Conservation (phyloP, 306 rosid genomes). For the Abrus pulchellus region DNA sequence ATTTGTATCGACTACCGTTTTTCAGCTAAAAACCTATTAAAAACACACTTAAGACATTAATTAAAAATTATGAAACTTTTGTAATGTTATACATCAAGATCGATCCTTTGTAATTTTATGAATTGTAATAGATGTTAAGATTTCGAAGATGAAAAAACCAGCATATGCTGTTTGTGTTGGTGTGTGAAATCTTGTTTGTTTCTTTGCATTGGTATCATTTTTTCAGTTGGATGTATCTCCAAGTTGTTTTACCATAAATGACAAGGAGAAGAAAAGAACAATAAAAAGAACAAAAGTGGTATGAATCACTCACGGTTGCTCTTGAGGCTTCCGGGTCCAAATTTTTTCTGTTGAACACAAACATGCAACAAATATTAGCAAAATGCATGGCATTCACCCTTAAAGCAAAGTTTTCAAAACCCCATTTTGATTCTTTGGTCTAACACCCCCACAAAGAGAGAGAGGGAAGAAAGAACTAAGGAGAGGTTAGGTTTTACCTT, state of each 20-base stretch:
- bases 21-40: too few relatives aligned
- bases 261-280: not conserved
- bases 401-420: not conserved
- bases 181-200: not conserved
- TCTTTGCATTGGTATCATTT: not conserved
- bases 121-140: too few relatives aligned
- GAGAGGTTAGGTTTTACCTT: conserved; percentile 47
- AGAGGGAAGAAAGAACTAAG: not conserved
- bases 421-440: not conserved
- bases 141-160: too few relatives aligned
- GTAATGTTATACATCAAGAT: too few relatives aligned
- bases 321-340: conserved; percentile 82
- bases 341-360: conserved; percentile 58
- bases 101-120: too few relatives aligned
- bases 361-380: not conserved
- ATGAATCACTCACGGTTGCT: conserved; percentile 72
- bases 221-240: not conserved
- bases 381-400: not conserved
- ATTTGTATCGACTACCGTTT: too few relatives aligned
- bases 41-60: too few relatives aligned
- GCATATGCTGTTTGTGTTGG: too few relatives aligned
- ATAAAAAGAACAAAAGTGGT: not conserved
- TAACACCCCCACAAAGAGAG: not conserved
- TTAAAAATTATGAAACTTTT: too few relatives aligned
- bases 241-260: not conserved